A percentile compares a stretch with the other conserved stretches of the same genome.
Conservation (phyloP, 805 yeast genomes). For the Pichia pseudocactophila region DNA sequence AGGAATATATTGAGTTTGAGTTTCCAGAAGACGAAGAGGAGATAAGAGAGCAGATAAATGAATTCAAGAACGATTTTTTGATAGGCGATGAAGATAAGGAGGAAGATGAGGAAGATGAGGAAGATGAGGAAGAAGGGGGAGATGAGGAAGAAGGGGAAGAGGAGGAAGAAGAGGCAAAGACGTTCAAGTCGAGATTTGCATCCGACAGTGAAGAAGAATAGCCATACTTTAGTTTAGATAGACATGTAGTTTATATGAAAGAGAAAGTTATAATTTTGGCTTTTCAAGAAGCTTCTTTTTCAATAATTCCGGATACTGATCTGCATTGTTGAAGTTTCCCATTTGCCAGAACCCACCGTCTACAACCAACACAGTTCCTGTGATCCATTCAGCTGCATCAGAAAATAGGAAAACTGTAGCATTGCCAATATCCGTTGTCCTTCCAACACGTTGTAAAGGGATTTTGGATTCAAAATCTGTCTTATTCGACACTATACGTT, state of each 20-base stretch:
- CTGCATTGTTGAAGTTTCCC: slow-evolving; percentile 34
- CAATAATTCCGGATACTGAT: slow-evolving; percentile 36
- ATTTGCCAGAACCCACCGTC: slow-evolving; percentile 92
- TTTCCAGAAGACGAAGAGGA: slow-evolving; percentile 54
- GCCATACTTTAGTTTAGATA: background rate
- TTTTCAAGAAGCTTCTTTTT: slow-evolving; percentile 19
- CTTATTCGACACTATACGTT: slow-evolving; percentile 45
- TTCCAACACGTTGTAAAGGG: slow-evolving; percentile 63
- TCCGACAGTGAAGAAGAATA: slow-evolving; percentile 3
- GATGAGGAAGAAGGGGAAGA: slow-evolving; percentile 1
- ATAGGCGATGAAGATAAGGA: slow-evolving; percentile 4
- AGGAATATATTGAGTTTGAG: slow-evolving; percentile 50
- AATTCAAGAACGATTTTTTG: slow-evolving; percentile 7
- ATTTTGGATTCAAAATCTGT: slow-evolving; percentile 36
- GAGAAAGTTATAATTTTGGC: slow-evolving; percentile 17
- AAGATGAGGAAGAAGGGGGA: slow-evolving; percentile 2
- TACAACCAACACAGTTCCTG: slow-evolving; percentile 72
- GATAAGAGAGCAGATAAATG: slow-evolving; percentile 12
- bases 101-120: slow-evolving; percentile 4
- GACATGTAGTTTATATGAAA: background rate
- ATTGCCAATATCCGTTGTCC: slow-evolving; percentile 74
- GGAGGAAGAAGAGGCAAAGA: slow-evolving; percentile 2
- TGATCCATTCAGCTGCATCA: slow-evolving; percentile 68
- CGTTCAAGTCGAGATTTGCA: slow-evolving; percentile 9
- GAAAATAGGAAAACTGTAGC: slow-evolving; percentile 79